phyloP scores from a whole-genome alignment of 2,329 filamentous ascomycete genomes.

The Venturia pyrina region DNA sequence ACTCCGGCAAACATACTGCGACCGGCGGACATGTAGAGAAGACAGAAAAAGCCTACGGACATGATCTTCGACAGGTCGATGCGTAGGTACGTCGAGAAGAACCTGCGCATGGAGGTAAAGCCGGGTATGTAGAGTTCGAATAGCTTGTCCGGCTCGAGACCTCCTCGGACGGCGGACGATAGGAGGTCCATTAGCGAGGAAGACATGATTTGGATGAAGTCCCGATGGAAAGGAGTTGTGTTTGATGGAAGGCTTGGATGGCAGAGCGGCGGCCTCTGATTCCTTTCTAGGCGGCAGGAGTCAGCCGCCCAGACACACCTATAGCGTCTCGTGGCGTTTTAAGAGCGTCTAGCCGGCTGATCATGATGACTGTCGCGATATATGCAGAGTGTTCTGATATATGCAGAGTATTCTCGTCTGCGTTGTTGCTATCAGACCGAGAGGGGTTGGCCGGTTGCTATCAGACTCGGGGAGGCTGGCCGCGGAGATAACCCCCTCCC shows the following conservation, averaged over 20 bases:
- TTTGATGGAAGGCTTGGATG: neutral
- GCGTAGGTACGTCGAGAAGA: neutral
- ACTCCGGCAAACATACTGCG: neutral
- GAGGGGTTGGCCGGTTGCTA: too few relatives aligned
- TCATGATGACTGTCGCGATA: neutral
- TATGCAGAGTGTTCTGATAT: neutral
- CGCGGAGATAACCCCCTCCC: neutral
- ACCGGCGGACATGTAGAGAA: neutral
- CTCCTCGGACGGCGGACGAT: neutral
- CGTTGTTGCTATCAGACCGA: too few relatives aligned
- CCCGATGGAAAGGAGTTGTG: neutral
- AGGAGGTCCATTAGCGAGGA: neutral
- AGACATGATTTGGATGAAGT: neutral
- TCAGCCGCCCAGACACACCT: neutral
- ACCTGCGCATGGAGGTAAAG: neutral
- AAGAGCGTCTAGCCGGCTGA: neutral
- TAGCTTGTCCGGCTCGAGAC: neutral
- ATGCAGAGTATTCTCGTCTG: too few relatives aligned
- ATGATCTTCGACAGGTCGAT: neutral
- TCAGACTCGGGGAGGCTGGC: too few relatives aligned
- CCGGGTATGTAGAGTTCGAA: constrained; percentile 1
- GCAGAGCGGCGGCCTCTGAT: neutral
- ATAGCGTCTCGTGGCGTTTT: neutral
- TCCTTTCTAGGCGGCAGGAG: neutral
- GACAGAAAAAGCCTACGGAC: neutral